Evolutionary conservation across 345 rosid species (phyloP).

Genomic region (Gossypium stocksii): DNA sequence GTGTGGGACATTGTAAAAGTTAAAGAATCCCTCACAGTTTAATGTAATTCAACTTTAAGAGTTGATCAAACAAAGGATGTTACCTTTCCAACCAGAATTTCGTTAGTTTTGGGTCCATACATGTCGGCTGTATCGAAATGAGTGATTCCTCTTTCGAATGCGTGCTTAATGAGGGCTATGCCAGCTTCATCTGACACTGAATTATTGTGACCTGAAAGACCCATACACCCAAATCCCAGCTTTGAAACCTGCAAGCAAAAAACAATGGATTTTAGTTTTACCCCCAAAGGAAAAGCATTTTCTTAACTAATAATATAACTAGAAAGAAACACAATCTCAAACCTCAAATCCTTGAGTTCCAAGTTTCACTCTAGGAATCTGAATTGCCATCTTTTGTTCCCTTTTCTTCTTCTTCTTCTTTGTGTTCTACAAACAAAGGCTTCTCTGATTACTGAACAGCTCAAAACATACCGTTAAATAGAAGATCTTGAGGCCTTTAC

Average conservation of each 20-base stretch:
- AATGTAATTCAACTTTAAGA: too few species aligned
- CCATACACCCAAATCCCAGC: not conserved
- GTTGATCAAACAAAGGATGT: not conserved
- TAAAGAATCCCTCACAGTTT: too few species aligned
- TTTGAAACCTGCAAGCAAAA: not conserved
- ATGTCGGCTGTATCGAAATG: not conserved
- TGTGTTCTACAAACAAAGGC: not conserved
- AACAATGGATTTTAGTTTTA: not conserved
- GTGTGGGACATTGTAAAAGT: too few species aligned
- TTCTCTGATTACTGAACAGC: not conserved
- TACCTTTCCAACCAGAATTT: not conserved
- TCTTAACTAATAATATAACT: not conserved
- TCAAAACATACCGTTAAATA: not conserved
- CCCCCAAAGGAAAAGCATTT: not conserved
- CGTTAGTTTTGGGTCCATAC: not conserved
- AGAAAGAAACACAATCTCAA: not conserved
- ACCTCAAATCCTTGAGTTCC: conserved; percentile 13
- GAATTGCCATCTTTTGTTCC: not conserved
- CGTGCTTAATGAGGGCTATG: not conserved
- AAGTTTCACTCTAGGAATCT: conserved; percentile 13
- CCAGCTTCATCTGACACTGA: not conserved
- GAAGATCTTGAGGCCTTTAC: not conserved
- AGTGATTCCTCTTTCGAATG: not conserved
- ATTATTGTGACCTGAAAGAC: not conserved
- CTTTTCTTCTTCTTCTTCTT: not conserved